Conservation (phyloP, 2,329 filamentous ascomycete species). For the Beauveria sp. region DNA sequence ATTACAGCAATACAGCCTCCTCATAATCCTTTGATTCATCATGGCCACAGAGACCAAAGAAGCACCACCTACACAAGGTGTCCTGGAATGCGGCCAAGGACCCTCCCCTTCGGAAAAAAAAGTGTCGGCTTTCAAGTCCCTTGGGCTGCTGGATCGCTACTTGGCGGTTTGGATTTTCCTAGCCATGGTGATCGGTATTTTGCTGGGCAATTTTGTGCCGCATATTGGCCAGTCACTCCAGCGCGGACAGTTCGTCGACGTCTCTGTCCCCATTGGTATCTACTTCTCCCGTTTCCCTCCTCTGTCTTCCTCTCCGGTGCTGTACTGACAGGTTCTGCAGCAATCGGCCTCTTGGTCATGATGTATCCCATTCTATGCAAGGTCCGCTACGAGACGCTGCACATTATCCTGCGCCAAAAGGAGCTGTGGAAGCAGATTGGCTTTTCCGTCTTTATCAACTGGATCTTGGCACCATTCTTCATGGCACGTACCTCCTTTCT, state of each 20-base stretch:
- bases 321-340: conserved; percentile 27
- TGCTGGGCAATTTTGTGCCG: conserved; percentile 62
- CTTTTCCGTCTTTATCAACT: conserved; percentile 65
- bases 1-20: no score
- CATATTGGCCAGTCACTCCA: conserved; percentile 51
- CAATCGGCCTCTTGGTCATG: conserved; percentile 69
- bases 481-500: conserved; percentile 44
- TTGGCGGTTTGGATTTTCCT: conserved; percentile 63
- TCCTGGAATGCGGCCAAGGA: background rate
- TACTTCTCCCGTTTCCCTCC: no score
- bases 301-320: background rate
- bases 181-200: conserved; percentile 62
- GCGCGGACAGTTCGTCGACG: conserved; percentile 55
- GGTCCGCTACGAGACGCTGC: conserved; percentile 63
- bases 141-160: conserved; percentile 48
- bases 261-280: conserved; percentile 52
- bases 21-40: background rate
- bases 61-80: background rate
- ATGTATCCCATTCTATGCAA: conserved; percentile 83
- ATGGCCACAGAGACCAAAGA: background rate
- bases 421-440: conserved; percentile 62
- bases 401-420: conserved; percentile 49
- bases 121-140: conserved; percentile 35
- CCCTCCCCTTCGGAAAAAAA: conserved; percentile 11
- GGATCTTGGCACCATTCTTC: conserved; percentile 65